These are phyloP conservation scores for Pseudogymnoascus sp. DNA, from an alignment of 2,329 filamentous ascomycete genomes.

Conservation along the genomic window DNA sequence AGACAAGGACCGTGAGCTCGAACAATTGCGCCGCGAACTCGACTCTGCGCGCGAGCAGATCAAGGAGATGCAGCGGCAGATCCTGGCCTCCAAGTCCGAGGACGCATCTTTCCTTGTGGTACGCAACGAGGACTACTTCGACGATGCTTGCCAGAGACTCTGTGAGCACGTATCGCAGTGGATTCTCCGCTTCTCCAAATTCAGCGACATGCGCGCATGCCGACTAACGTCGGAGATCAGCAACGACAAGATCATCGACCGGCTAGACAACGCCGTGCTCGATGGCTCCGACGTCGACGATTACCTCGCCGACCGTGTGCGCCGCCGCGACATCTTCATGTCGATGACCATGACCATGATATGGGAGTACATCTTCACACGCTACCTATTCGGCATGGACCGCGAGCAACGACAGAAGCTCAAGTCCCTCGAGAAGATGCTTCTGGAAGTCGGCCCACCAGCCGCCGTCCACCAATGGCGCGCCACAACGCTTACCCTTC, in stretches of 20 bases:
- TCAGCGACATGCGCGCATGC: conserved; percentile 85
- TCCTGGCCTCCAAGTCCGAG: conserved; percentile 49
- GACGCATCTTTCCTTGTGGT: conserved; percentile 69
- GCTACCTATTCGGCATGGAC: conserved; percentile 98
- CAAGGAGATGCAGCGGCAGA: conserved; percentile 48
- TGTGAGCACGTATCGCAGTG: conserved; percentile 96
- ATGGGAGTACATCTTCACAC: conserved; percentile 97
- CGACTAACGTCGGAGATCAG: conserved; percentile 75
- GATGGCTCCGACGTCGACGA: conserved; percentile 89
- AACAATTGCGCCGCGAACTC: conserved; percentile 66
- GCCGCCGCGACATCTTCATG: conserved; percentile 92
- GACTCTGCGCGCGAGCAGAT: conserved; percentile 60
- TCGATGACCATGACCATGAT: conserved; percentile 98
- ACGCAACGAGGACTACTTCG: conserved; percentile 90
- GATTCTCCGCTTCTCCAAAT: conserved; percentile 96
- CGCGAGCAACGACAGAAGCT: conserved; percentile 95
- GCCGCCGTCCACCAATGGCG: conserved; percentile 96
- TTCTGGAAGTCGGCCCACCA: conserved; percentile 77
- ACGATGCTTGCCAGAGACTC: conserved; percentile 84
- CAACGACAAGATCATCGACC: conserved; percentile 87
- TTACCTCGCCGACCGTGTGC: conserved; percentile 80
- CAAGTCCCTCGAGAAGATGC: conserved; percentile 86
- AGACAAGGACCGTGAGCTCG: conserved; percentile 78
- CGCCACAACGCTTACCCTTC: conserved; percentile 83
- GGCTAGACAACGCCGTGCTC: conserved; percentile 86